Conservation (phyloP, 2,329 filamentous ascomycete species). For the Huntiella moniliformis region DNA sequence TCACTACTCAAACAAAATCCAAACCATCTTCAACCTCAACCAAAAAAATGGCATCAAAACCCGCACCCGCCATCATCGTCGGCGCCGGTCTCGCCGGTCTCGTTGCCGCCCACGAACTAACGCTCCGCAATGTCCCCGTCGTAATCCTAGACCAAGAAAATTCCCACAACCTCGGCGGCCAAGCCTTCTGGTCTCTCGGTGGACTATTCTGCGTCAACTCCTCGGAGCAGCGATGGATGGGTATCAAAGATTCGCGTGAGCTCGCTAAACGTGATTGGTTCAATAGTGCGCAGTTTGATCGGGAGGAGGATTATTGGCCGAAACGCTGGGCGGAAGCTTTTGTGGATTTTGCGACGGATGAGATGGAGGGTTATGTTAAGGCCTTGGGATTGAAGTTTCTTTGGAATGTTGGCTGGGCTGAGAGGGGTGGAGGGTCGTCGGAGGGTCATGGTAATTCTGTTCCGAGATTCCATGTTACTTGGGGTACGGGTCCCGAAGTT, state of each 20-base stretch:
- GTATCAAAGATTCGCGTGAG: constrained; percentile 37
- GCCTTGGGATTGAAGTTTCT: constrained; percentile 32
- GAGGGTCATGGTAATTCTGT: constrained; percentile 44
- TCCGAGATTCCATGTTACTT: constrained; percentile 42
- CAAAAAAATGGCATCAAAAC: constrained; percentile 3
- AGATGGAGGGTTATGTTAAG: constrained; percentile 39
- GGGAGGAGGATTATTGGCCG: constrained; percentile 37
- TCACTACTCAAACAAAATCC: too few species aligned
- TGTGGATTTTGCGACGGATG: constrained; percentile 40
- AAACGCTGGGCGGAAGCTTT: constrained; percentile 44
- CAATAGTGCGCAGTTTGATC: constrained; percentile 37
- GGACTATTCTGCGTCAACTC: constrained; percentile 42
- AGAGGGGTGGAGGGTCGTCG: constrained; percentile 35
- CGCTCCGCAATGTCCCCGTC: constrained; percentile 28
- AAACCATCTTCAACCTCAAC: neutral
- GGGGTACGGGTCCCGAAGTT: constrained; percentile 42
- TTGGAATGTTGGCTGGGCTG: constrained; percentile 39
- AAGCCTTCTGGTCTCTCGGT: constrained; percentile 46
- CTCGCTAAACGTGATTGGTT: constrained; percentile 42
- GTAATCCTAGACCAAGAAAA: constrained; percentile 41
- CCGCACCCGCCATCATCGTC: constrained; percentile 32
- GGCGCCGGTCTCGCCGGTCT: constrained; percentile 40
- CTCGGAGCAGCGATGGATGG: constrained; percentile 34
- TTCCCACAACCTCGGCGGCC: constrained; percentile 35
- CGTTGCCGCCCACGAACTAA: constrained; percentile 38